Evolutionary conservation across 2,329 filamentous ascomycete genomes (phyloP).

Genomic region (Ceratocystis huliohia): DNA sequence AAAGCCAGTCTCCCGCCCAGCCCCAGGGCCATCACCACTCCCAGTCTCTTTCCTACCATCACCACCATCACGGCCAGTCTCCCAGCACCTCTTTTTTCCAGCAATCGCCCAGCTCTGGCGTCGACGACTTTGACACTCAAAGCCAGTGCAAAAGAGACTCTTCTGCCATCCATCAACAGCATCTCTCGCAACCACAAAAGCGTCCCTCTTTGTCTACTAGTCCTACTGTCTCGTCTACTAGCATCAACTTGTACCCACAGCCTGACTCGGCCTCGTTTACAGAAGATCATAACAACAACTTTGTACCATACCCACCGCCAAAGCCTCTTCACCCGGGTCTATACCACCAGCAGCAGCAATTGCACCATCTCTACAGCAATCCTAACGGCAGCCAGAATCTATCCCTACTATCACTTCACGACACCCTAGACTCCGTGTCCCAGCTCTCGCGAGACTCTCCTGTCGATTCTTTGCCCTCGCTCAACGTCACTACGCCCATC

Average conservation of each 20-base stretch:
- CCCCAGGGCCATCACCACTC: slow-evolving; percentile 33
- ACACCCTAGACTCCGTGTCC: slow-evolving; percentile 48
- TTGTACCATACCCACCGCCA: slow-evolving; percentile 22
- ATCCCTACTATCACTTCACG: slow-evolving; percentile 23
- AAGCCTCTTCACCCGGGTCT: slow-evolving; percentile 32
- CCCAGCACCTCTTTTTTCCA: slow-evolving; percentile 7
- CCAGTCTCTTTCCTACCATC: slow-evolving; percentile 25
- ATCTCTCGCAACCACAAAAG: slow-evolving; percentile 28
- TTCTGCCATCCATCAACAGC: slow-evolving; percentile 25
- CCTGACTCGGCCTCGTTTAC: slow-evolving; percentile 17
- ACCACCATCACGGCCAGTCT: slow-evolving; percentile 21
- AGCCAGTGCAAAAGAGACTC: slow-evolving; percentile 17
- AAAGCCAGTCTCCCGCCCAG: neutral
- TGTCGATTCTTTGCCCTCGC: slow-evolving; percentile 34
- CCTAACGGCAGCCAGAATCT: slow-evolving; percentile 20
- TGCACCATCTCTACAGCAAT: slow-evolving; percentile 17
- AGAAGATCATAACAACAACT: slow-evolving; percentile 16
- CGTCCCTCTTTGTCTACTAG: slow-evolving; percentile 23
- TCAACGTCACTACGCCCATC: slow-evolving; percentile 27
- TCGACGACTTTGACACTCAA: slow-evolving; percentile 32
- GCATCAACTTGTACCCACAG: slow-evolving; percentile 6
- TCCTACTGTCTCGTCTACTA: slow-evolving; percentile 7
- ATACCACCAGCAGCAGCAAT: slow-evolving; percentile 27
- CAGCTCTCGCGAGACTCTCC: slow-evolving; percentile 51
- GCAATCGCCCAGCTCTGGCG: slow-evolving; percentile 28